These are phyloP conservation scores for Fusarium pseudocircinatum DNA, from an alignment of 2,329 filamentous ascomycete genomes.

Conservation along the genomic window DNA sequence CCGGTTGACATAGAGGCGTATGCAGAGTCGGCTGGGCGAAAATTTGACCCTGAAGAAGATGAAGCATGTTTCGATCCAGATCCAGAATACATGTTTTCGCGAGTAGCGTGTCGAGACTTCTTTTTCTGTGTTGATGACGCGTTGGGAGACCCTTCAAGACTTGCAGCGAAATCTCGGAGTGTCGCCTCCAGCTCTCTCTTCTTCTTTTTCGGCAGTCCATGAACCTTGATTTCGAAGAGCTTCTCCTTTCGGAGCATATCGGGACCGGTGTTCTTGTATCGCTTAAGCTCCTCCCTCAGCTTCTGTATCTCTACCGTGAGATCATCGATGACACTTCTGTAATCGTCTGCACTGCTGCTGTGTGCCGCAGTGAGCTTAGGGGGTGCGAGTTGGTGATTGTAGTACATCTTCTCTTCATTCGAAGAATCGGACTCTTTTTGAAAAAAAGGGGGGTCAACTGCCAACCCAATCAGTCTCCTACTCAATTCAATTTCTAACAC, in stretches of 20 bases:
- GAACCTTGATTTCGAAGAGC: slow-evolving; percentile 83
- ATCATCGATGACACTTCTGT: slow-evolving; percentile 86
- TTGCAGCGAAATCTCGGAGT: slow-evolving; percentile 74
- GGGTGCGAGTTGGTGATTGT: slow-evolving; percentile 36
- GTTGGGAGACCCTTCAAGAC: slow-evolving; percentile 62
- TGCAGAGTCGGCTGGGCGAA: slow-evolving; percentile 67
- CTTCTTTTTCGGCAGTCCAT: slow-evolving; percentile 76
- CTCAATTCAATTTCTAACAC: not conserved
- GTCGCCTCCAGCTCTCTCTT: slow-evolving; percentile 80
- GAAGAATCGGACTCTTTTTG: slow-evolving; percentile 64
- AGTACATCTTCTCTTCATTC: slow-evolving; percentile 53
- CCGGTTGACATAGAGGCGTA: slow-evolving; percentile 74
- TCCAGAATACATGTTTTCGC: slow-evolving; percentile 52
- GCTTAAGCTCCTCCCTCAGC: slow-evolving; percentile 76
- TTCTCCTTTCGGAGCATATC: slow-evolving; percentile 77
- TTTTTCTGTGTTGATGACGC: slow-evolving; percentile 53
- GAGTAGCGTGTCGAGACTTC: slow-evolving; percentile 54
- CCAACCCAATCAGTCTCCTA: not conserved
- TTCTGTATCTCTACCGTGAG: slow-evolving; percentile 85
- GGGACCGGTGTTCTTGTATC: slow-evolving; percentile 73
- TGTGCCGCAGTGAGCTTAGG: slow-evolving; percentile 51
- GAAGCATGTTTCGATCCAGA: slow-evolving; percentile 62
- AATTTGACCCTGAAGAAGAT: slow-evolving; percentile 63
- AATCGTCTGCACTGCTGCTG: slow-evolving; percentile 76
- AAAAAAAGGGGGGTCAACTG: slow-evolving; percentile 65